phyloP scores from a whole-genome alignment of 306 rosid genomes.

The Quercus agrifolia region DNA sequence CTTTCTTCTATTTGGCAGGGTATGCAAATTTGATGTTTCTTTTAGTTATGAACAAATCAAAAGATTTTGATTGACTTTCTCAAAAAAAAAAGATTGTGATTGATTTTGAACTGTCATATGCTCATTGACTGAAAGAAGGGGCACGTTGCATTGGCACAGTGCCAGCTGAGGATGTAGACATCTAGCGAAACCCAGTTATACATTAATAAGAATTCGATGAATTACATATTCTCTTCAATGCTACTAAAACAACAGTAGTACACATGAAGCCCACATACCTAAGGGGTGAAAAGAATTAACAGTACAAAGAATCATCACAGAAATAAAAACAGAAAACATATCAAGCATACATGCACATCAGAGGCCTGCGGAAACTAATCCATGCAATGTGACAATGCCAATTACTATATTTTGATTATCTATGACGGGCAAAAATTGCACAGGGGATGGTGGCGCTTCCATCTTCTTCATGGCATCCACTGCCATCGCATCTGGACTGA shows the following conservation, averaged over 20 bases:
- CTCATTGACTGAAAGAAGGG: not conserved
- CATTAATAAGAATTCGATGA: too few species aligned
- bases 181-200: too few species aligned
- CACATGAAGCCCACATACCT: not conserved
- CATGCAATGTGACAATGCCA: constrained; percentile 96
- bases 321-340: not conserved
- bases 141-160: not conserved
- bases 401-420: constrained; percentile 54
- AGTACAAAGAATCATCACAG: not conserved
- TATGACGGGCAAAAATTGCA: constrained; percentile 90
- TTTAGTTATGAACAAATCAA: not conserved
- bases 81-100: not conserved
- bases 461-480: constrained; percentile 96
- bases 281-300: not conserved
- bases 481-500: constrained; percentile 82
- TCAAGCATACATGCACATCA: constrained; percentile 21
- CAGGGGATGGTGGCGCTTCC: constrained; percentile 98
- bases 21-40: not conserved
- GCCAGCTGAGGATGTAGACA: not conserved
- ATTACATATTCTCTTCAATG: not conserved
- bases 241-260: not conserved
- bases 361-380: constrained; percentile 90
- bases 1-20: too few species aligned
- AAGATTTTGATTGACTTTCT: not conserved
- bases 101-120: not conserved